These are phyloP conservation scores for Phoenix roebelenii DNA, from an alignment of 176 grass and related monocot species.

Conservation along the genomic window DNA sequence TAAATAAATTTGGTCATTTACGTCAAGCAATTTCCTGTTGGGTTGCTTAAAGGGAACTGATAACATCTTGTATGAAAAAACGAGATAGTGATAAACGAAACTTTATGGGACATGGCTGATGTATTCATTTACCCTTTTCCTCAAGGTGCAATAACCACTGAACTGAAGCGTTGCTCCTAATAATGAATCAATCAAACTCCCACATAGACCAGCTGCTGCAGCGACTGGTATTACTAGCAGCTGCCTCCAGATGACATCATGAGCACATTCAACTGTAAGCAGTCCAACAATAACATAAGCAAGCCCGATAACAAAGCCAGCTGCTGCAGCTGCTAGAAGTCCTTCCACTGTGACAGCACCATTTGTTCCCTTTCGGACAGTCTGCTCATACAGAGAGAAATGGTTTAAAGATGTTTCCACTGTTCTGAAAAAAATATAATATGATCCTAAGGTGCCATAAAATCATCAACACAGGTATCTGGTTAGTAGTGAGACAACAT, in stretches of 20 bases:
- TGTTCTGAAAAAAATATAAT: background rate
- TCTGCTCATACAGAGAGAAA: constrained; percentile 35
- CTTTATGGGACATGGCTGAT: background rate
- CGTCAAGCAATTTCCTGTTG: too few species aligned
- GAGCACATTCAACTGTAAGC: constrained; percentile 48
- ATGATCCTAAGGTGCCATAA: background rate
- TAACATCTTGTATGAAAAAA: too few species aligned
- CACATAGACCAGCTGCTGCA: constrained; percentile 61
- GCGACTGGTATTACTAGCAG: constrained; percentile 73
- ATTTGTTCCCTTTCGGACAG: constrained; percentile 78
- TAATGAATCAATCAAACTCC: constrained; percentile 81
- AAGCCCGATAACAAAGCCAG: constrained; percentile 74
- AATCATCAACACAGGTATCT: background rate
- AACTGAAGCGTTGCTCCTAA: constrained; percentile 86
- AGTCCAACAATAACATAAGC: constrained; percentile 66
- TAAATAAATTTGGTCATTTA: too few species aligned
- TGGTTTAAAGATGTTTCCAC: constrained; percentile 11
- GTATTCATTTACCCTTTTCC: constrained; percentile 52
- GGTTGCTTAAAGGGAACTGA: too few species aligned
- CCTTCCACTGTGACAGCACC: constrained; percentile 70
- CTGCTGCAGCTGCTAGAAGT: constrained; percentile 62
- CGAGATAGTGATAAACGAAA: too few species aligned
- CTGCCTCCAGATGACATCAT: constrained; percentile 51
- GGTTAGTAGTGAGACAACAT: too few species aligned
- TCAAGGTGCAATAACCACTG: constrained; percentile 76